Base-by-base conservation (phyloP, 306 rosid species). In the Cicer chorassanicum region DNA sequence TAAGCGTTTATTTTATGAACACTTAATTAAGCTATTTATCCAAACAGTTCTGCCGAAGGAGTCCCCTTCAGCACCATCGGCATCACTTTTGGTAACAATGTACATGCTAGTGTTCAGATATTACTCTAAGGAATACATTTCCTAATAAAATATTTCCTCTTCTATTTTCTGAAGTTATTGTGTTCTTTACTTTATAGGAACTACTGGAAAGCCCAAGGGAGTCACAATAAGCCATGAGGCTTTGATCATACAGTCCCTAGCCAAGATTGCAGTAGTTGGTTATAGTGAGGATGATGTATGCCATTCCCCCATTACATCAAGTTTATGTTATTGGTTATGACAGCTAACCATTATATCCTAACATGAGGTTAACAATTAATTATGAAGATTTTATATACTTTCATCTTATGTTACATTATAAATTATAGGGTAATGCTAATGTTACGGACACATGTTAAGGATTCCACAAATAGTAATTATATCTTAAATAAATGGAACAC, bases 161-260 rank as follows among this genome's bases (percentile, higher is more conserved):
- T 56, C 6, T 55, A 29, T 13, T 65, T 45, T 53, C 11, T 83
- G 39, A 54, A 48, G n/a, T 24, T 72, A 38, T 36, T 36, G 34
- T 76, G 34, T 66, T 73, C 29, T 78, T 80, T n/a, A 71, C 54
- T 64, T 5, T 56, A 29, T 55, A 94, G 98, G 98, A 78, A 91
- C 97, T 41, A 90, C 92, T 2, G 97, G 98, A 76, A 88, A 88
- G 82, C 96, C 98, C 56, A 94, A 91, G 80, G 97, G 97, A 84
- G 95, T 92, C 48, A 59, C 87, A 66, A 70, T 94, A 68, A 94
- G 84, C 49, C 97, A 94, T 85, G 87, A 88, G 46, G 88, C 93
- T 78, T 79, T 94, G 78, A 84, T 87, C 54, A 65, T 86, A 65
- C 98, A 94, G 78, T 87, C 96, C 24, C 86, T 87, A 9, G 93